Base-by-base conservation (phyloP, 805 yeast species). In the Torulaspora microellipsoides region DNA sequence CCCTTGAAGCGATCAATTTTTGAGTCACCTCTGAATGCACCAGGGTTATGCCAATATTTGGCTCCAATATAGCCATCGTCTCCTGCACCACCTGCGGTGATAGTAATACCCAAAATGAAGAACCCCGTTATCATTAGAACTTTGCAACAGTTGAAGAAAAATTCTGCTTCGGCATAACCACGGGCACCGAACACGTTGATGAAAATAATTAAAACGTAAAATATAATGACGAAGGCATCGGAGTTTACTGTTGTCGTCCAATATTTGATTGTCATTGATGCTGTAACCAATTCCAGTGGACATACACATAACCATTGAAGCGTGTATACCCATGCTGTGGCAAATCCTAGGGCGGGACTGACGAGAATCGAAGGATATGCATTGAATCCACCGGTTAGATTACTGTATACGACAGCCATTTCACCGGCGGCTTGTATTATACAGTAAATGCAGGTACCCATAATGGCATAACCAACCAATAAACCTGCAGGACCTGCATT, bases 241-340 rank as follows among this genome's bases (percentile, higher is more conserved):
- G 78, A 68, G 56, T 77, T 76, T 13, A 76, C 65, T 28, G 58
- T 64, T 3, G 62, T 51, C 17, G 69, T 66, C 85, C 85, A 80
- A 55, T 64, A 80, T 53, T 71, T 64, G 38, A 79, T 69, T 3
- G 81, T 71, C 52, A 79, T 70, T 9, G 82, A 71, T 2, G 83
- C 81, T 2, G 84, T 81, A 27, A 78, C 80, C 42, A 81, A 67
- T 56, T 83, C 89, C 47, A 81, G 66, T 0, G 89, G 88, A 43
- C 81, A 67, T 17, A 80, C 72, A 38, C 81, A 80, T 15, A 81
- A 64, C 80, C 80, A 78, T 60, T 79, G 83, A 50, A 82, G 61
- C 45, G 77, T 77, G 56, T 83, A 83, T 59, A 80, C 80, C 85
- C 84, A 78, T 31, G 85, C 85, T 60, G 81, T 77, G 37, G 87